Conservation (phyloP, 768 basidiomycete genomes). For the Mrakia hoshinonis region DNA sequence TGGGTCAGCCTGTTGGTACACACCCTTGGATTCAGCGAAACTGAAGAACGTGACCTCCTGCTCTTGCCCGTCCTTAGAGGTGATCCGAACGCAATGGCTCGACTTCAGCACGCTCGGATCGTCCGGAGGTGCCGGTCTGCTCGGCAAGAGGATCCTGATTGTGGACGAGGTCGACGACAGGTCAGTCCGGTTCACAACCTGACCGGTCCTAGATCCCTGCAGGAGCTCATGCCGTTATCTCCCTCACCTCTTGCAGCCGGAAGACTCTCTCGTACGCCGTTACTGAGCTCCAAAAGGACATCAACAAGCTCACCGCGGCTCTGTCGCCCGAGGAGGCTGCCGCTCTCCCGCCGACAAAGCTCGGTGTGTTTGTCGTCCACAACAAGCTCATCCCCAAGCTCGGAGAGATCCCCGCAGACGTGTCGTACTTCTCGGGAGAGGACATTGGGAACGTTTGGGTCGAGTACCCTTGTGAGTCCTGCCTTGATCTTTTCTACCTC, state of each 20-base stretch:
- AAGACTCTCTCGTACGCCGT: slow-evolving; percentile 56
- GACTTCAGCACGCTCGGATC: slow-evolving; percentile 38
- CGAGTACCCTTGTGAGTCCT: slow-evolving; percentile 40
- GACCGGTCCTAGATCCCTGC: not conserved
- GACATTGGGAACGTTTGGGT: slow-evolving; percentile 48
- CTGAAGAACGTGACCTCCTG: too few species aligned
- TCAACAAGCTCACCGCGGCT: slow-evolving; percentile 39
- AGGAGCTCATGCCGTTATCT: not conserved
- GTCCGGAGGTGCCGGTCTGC: slow-evolving; percentile 43
- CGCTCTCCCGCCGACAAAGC: slow-evolving; percentile 43
- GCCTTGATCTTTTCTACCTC: not conserved
- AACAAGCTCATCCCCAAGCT: slow-evolving; percentile 66
- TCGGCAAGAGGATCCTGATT: slow-evolving; percentile 74
- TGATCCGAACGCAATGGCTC: slow-evolving; percentile 93
- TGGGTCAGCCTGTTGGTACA: not conserved
- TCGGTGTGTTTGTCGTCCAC: slow-evolving; percentile 73
- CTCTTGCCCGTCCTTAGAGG: slow-evolving; percentile 56
- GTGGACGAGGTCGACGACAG: slow-evolving; percentile 51
- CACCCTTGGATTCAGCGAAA: not conserved
- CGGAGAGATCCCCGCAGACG: slow-evolving; percentile 58
- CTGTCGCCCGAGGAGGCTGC: slow-evolving; percentile 35
- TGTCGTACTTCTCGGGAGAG: slow-evolving; percentile 69
- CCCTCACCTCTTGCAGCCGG: slow-evolving; percentile 1
- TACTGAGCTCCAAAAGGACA: slow-evolving; percentile 79
- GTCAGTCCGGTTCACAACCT: slow-evolving; percentile 29